Base-by-base conservation (phyloP, 768 basidiomycete species). In the Suillus sp. region DNA sequence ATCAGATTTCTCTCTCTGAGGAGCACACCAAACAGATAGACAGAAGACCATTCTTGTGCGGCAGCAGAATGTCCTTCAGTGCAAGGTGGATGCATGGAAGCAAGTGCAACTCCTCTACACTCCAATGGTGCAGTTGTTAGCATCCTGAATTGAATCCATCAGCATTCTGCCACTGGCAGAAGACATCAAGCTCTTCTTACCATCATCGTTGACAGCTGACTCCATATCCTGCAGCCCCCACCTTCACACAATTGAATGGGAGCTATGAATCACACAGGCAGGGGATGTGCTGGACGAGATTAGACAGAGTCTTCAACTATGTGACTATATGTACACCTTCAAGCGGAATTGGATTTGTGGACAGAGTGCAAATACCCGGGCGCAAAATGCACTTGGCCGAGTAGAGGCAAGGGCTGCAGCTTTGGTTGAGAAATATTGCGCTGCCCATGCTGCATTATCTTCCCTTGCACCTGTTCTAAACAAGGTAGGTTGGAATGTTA, bases 61-160 rank as follows among this genome's bases (percentile, higher is more conserved):
- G 32, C 68, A 69, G 2, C 62, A 67, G 2, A 71, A 68, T 34
- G 32, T 60, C 2, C 60, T 78, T 0, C 60, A 50, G 18, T 51
- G 67, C 11, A 66, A 68, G 25, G 73, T 77, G 22, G 65, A 72
- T 38, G 69, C 73, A 0, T 78, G 75, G 75, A 60, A 56, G 20
- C 43, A 27, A 1, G 64, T 73, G 16, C 76, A 77, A 55, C 4
- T 7, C 13, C 50, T 20, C 30, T 32, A 30, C 50, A 20, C 9
- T 51, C 50, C 30, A 51, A 10, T 18, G 14, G 47, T 14, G 6
- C 47, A 47, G 45, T 22, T 47, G 10, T 25, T 47, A 22, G 10
- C 45, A 47, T 47, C 45, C 45, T 4, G 22, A 22, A 47, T 47
- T 1, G 45, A 47, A 47, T 13, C 45, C 22, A 47, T 48, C 25